These are phyloP conservation scores for Trifolium repens DNA, from an alignment of 306 rosid species.

Conservation along the genomic window DNA sequence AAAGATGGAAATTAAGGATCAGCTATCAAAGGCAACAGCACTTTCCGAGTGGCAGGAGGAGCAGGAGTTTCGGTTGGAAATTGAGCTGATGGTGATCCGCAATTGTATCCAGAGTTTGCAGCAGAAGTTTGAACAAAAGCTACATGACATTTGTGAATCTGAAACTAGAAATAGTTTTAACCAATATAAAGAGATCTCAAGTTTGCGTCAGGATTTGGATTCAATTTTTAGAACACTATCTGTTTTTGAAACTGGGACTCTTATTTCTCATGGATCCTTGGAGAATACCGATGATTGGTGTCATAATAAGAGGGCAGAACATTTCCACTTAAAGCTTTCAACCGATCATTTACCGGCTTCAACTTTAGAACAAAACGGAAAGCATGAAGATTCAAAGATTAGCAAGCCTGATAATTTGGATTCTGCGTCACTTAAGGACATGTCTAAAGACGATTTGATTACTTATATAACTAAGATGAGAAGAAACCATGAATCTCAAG, in stretches of 20 bases:
- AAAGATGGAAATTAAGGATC: slow-evolving; percentile 53
- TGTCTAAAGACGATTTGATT: slow-evolving; percentile 61
- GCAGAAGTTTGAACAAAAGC: slow-evolving; percentile 58
- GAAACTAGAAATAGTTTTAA: slow-evolving; percentile 50
- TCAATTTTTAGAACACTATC: slow-evolving; percentile 57
- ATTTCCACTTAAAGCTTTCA: slow-evolving; percentile 51
- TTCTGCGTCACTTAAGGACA: slow-evolving; percentile 50
- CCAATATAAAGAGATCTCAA: slow-evolving; percentile 64
- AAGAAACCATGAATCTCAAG: slow-evolving; percentile 82
- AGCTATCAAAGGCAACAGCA: slow-evolving; percentile 53
- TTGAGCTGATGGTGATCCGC: slow-evolving; percentile 66
- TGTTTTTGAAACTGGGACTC: slow-evolving; percentile 63
- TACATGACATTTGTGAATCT: slow-evolving; percentile 48
- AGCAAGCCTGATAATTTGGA: slow-evolving; percentile 54
- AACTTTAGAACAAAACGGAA: slow-evolving; percentile 69
- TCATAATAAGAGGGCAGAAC: slow-evolving; percentile 56
- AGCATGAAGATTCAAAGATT: slow-evolving; percentile 54
- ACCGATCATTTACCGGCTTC: slow-evolving; percentile 46
- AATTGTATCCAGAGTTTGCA: slow-evolving; percentile 59
- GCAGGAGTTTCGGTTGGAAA: slow-evolving; percentile 67
- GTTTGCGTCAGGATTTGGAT: slow-evolving; percentile 71
- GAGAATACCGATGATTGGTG: slow-evolving; percentile 63
- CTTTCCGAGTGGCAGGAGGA: slow-evolving; percentile 69
- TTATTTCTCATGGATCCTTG: slow-evolving; percentile 70
- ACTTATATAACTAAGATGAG: slow-evolving; percentile 65